A percentile compares a stretch with the other conserved stretches of the same genome.
These are phyloP conservation scores for Nemania abortiva DNA, from an alignment of 2,329 filamentous ascomycete species.

Conservation along the genomic window DNA sequence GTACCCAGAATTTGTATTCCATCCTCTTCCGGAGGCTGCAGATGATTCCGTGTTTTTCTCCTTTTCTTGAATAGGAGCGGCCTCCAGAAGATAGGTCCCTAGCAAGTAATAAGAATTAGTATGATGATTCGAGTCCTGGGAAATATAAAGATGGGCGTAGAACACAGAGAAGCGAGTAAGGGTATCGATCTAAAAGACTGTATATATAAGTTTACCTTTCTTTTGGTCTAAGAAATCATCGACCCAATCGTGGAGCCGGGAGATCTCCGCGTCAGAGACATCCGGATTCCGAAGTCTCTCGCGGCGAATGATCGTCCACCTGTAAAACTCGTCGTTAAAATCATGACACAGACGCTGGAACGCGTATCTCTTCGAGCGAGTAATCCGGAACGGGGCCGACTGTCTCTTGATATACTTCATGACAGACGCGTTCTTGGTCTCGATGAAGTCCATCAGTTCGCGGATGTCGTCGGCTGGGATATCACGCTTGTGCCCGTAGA, in stretches of 20 bases:
- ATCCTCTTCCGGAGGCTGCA: slow-evolving; percentile 34
- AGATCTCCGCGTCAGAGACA: background rate
- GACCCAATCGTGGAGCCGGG: background rate
- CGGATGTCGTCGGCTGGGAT: slow-evolving; percentile 27
- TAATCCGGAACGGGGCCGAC: slow-evolving; percentile 40
- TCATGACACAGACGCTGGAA: slow-evolving; percentile 43
- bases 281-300: background rate
- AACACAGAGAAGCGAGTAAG: background rate
- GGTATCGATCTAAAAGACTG: background rate
- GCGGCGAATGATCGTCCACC: slow-evolving; percentile 41
- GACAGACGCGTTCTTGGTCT: slow-evolving; percentile 43
- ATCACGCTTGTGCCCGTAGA: slow-evolving; percentile 35
- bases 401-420: slow-evolving; percentile 47
- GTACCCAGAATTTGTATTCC: slow-evolving; percentile 7
- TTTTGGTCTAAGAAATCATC: background rate
- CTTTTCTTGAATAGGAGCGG: background rate
- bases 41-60: background rate
- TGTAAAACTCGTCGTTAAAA: slow-evolving; percentile 43
- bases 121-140: background rate
- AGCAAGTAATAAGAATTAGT: background rate
- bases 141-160: background rate
- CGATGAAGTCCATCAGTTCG: slow-evolving; percentile 46
- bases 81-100: background rate
- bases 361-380: slow-evolving; percentile 44
- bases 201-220: slow-evolving; percentile 11